These are phyloP conservation scores for Lophiotrema nucula DNA, from an alignment of 495 filamentous ascomycete genomes.

Conservation along the genomic window DNA sequence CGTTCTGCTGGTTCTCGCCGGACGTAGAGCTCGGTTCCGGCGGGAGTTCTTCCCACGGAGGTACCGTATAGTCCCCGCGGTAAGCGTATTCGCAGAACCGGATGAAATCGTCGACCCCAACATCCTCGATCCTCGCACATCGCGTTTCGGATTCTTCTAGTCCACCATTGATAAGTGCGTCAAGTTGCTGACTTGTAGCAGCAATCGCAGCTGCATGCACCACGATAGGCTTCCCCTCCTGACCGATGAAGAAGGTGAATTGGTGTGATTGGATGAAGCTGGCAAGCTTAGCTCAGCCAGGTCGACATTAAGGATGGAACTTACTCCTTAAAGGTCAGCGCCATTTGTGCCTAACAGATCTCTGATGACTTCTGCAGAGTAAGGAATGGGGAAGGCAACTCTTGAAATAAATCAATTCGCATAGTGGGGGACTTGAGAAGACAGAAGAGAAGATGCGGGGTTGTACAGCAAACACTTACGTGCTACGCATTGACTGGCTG, in stretches of 20 bases:
- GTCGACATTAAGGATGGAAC: not conserved
- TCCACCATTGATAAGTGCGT: constrained; percentile 21
- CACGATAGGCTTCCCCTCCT: not conserved
- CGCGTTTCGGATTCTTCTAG: constrained; percentile 6
- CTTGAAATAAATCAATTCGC: not conserved
- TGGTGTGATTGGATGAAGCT: not conserved
- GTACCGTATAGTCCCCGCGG: constrained; percentile 23
- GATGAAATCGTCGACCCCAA: constrained; percentile 24
- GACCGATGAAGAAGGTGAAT: not conserved
- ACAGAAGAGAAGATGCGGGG: constrained; percentile 2
- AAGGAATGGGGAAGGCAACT: not conserved
- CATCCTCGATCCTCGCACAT: constrained; percentile 14
- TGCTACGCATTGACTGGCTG: constrained; percentile 8
- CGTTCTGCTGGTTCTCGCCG: not conserved
- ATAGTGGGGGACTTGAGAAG: constrained; percentile 1
- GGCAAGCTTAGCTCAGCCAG: not conserved
- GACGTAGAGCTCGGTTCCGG: not conserved
- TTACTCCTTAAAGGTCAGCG: not conserved
- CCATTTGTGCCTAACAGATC: not conserved
- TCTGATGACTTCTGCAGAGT: not conserved
- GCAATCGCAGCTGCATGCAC: not conserved
- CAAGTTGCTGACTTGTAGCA: not conserved
- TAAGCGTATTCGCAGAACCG: constrained; percentile 31
- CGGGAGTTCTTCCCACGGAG: not conserved
- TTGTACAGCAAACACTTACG: constrained; percentile 1